These are phyloP conservation scores for Colletotrichum sp. DNA, from an alignment of 2,329 filamentous ascomycete species.

Conservation along the genomic window DNA sequence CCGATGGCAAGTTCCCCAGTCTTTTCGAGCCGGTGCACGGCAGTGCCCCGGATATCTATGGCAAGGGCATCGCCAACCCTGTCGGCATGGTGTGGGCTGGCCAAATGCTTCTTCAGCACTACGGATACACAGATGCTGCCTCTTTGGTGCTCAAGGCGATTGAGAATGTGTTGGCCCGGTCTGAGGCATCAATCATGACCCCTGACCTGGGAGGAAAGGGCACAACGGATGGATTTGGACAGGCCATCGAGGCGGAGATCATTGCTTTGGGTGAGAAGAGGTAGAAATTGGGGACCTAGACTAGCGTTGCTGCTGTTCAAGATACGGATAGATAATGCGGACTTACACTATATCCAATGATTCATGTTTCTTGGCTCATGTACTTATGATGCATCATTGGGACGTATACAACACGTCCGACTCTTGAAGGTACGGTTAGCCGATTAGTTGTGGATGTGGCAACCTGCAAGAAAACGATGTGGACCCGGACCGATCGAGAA, in stretches of 20 bases:
- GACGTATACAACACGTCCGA: neutral
- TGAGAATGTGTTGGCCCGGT: conserved; percentile 65
- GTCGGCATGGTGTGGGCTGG: conserved; percentile 74
- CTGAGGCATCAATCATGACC: conserved; percentile 33
- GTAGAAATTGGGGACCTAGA: neutral
- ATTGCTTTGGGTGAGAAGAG: neutral
- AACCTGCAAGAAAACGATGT: neutral
- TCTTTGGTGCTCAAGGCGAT: conserved; percentile 65
- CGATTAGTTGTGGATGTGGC: neutral
- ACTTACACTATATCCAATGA: neutral
- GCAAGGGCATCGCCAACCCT: conserved; percentile 75
- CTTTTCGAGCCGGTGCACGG: conserved; percentile 78
- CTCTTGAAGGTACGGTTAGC: neutral
- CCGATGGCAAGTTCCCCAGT: conserved; percentile 55
- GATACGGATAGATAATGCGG: neutral
- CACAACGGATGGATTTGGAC: conserved; percentile 27
- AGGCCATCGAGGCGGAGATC: conserved; percentile 27
- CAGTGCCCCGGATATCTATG: conserved; percentile 75
- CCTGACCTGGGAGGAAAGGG: conserved; percentile 35
- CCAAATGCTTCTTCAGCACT: conserved; percentile 79
- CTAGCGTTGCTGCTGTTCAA: neutral
- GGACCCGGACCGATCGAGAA: neutral
- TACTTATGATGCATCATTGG: neutral
- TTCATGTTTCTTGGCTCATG: neutral
- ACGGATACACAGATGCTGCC: conserved; percentile 29